phyloP scores from a whole-genome alignment of 2,329 filamentous ascomycete genomes.

The Penicillium digitatum region DNA sequence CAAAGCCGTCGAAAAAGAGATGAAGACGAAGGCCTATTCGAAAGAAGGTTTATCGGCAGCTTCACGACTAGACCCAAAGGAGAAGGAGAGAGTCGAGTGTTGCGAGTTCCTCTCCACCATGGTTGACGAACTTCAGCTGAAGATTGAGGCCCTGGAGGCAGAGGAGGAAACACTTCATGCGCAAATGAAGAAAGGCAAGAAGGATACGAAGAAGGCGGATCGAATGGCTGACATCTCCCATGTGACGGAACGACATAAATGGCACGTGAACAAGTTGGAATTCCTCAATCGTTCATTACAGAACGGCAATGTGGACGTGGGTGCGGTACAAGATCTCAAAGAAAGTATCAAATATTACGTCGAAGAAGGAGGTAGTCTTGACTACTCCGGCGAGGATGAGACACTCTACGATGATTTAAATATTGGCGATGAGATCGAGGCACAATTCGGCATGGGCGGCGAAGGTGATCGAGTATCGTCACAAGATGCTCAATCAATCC shows the following conservation, averaged over 20 bases:
- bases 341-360: constrained; percentile 96
- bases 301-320: constrained; percentile 84
- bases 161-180: constrained; percentile 82
- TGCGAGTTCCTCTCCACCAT: constrained; percentile 79
- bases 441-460: constrained; percentile 71
- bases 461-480: constrained; percentile 90
- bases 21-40: constrained; percentile 99
- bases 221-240: constrained; percentile 81
- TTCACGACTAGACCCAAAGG: constrained; percentile 92
- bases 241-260: constrained; percentile 88
- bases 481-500: constrained; percentile 87
- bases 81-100: constrained; percentile 87
- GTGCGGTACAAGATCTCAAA: constrained; percentile 82
- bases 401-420: constrained; percentile 92
- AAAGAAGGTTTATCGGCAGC: constrained; percentile 93
- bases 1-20: constrained; percentile 99
- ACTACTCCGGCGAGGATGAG: constrained; percentile 86
- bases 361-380: constrained; percentile 77
- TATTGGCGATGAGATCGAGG: constrained; percentile 80
- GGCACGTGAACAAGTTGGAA: constrained; percentile 91
- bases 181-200: constrained; percentile 93
- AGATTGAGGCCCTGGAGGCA: constrained; percentile 88
- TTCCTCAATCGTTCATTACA: constrained; percentile 84
- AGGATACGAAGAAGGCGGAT: constrained; percentile 75
- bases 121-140: constrained; percentile 88